phyloP scores from a whole-genome alignment of 2,329 filamentous ascomycete genomes.

The Aspergillus udagawae region DNA sequence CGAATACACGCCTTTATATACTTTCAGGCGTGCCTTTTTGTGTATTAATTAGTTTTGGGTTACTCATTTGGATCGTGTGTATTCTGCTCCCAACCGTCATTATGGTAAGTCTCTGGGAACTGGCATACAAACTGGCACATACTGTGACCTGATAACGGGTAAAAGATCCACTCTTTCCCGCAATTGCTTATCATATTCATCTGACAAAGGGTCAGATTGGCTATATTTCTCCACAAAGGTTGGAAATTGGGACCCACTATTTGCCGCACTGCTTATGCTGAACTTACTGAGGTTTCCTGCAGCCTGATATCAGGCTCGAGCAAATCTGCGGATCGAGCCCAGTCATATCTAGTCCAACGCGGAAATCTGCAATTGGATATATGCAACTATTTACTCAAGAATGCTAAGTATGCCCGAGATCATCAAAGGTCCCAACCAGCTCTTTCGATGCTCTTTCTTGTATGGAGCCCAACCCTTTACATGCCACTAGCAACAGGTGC shows the following conservation, averaged over 20 bases:
- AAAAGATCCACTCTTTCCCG: background rate
- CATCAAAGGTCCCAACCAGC: background rate
- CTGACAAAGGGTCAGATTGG: background rate
- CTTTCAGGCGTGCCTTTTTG: background rate
- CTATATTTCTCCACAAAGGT: background rate
- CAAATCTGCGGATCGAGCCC: background rate
- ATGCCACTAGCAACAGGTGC: constrained; percentile 1
- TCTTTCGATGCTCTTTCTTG: background rate
- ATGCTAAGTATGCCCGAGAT: background rate
- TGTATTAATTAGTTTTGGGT: background rate
- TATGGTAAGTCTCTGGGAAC: no score
- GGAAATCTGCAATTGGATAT: background rate
- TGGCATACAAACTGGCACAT: background rate
- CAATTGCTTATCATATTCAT: background rate
- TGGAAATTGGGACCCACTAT: background rate
- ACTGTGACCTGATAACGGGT: background rate
- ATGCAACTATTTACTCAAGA: background rate
- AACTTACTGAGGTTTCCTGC: background rate
- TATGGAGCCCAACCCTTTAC: background rate
- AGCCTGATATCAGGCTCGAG: background rate
- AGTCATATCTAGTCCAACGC: background rate
- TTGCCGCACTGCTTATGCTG: background rate
- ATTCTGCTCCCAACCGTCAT: no score
- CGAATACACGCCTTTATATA: background rate
- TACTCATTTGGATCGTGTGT: no score